Percentiles rank a stretch among this genome's conserved stretches.
Conservation (phyloP, 148 eudicot species). For the Hydrangea macrophylla region DNA sequence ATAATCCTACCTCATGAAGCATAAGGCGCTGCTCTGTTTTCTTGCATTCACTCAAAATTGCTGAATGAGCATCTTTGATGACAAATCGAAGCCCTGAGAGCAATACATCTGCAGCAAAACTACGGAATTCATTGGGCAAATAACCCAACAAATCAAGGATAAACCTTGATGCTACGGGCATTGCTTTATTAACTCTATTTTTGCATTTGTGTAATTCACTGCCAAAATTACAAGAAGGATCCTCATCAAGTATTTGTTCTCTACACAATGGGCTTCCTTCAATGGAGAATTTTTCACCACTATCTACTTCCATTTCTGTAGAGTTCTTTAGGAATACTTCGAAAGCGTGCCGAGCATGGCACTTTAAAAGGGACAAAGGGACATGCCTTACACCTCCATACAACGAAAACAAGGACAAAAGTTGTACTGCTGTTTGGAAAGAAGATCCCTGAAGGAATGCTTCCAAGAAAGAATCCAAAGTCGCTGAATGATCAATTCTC, state of each 20-base stretch:
- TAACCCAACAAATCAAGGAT: slow-evolving; percentile 69
- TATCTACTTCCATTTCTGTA: slow-evolving; percentile 20
- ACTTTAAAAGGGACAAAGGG: slow-evolving; percentile 69
- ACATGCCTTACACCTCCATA: slow-evolving; percentile 72
- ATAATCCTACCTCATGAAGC: slow-evolving; percentile 85
- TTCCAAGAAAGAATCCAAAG: slow-evolving; percentile 62
- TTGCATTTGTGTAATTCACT: slow-evolving; percentile 18
- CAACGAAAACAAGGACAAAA: slow-evolving; percentile 62
- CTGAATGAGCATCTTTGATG: slow-evolving; percentile 59
- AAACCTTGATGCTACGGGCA: slow-evolving; percentile 42
- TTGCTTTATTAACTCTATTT: slow-evolving; percentile 21
- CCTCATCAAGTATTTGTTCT: slow-evolving; percentile 15
- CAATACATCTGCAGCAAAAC: slow-evolving; percentile 75
- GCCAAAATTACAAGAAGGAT: slow-evolving; percentile 9
- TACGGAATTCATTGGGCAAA: slow-evolving; percentile 68
- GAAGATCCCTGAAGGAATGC: slow-evolving; percentile 68
- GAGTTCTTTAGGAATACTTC: slow-evolving; percentile 49
- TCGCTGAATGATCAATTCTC: slow-evolving; percentile 71
- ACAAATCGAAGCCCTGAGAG: slow-evolving; percentile 65
- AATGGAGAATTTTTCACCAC: slow-evolving; percentile 4
- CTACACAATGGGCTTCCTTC: slow-evolving; percentile 14
- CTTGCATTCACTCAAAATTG: slow-evolving; percentile 59
- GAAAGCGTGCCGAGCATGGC: slow-evolving; percentile 72
- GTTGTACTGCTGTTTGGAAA: slow-evolving; percentile 67
- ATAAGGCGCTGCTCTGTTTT: slow-evolving; percentile 56